Base-by-base conservation (phyloP, 2,329 filamentous ascomycete species). In the Myriosclerotinia scirpicola region DNA sequence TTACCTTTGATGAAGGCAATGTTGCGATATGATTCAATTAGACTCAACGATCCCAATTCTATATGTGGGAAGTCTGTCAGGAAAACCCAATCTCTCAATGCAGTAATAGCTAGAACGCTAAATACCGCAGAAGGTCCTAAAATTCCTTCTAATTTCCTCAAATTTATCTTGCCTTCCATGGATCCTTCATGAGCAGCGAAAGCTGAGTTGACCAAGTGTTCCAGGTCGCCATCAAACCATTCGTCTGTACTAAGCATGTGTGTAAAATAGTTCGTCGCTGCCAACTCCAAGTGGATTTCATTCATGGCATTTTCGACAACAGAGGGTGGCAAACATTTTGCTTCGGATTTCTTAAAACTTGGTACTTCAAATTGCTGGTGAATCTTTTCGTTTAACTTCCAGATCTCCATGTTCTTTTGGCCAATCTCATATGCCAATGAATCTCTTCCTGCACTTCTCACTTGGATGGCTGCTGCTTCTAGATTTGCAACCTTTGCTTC, bases 61-160 rank as follows among this genome's bases (percentile, higher is more conserved):
- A 63, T 15, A 3, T 15, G 12, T 7, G 60, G 59, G 15, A 54
- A 63, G 17, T n/a, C 50, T 3, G 60, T 54, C 14, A 44, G 48
- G 3, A 63, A 54, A 11, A 54, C 26, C 60, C 60, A 63, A 5
- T 42, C 34, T 1, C n/a, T 63, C 36, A 63, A 34, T 14, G 64
- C 68, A n/a, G 60, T 38, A 5, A 68, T 5, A 7, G 53, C 38
- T 12, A 69, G 34, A 22, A 56, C 36, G 9, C 34, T 60, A 20
- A 69, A n/a, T 15, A 68, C 34, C 4, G 53, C 42, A 30, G 50
- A 46, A 22, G 53, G 1, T 1, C 54, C 54, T 17, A 36, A 36
- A 38, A 50, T 58, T 0, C 12, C n/a, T 14, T 1, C 44, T 7
- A 44, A 36, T 30, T 4, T 52, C 11, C 14, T 3, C 9, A 65